phyloP scores from a whole-genome alignment of 768 basidiomycete species.

The Termitomyces sp. region DNA sequence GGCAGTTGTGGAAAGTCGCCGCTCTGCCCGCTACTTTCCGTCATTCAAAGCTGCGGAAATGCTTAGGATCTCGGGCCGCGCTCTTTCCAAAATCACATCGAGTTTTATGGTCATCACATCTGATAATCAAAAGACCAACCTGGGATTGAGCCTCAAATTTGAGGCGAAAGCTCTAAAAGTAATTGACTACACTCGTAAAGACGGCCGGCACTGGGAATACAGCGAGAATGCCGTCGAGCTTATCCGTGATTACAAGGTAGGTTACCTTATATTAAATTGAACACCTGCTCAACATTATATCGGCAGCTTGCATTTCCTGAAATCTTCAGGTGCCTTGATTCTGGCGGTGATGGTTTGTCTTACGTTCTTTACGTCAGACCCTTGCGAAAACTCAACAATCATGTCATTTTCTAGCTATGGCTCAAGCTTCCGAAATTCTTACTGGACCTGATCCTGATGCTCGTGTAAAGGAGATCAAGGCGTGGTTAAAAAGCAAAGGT shows the following conservation, averaged over 20 bases:
- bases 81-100: conserved; percentile 86
- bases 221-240: conserved; percentile 82
- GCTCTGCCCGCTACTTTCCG: conserved; percentile 60
- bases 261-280: neutral
- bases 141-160: conserved; percentile 94
- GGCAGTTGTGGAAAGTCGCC: conserved; percentile 48
- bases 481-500: conserved; percentile 84
- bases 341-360: conserved; percentile 61
- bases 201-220: conserved; percentile 86
- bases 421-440: conserved; percentile 56
- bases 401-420: conserved; percentile 55
- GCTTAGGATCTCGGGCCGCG: conserved; percentile 69
- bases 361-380: neutral
- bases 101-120: conserved; percentile 83
- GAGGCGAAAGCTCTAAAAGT: conserved; percentile 94
- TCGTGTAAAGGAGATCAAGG: conserved; percentile 68
- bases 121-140: conserved; percentile 77
- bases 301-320: conserved; percentile 74
- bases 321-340: conserved; percentile 68
- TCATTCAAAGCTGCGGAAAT: conserved; percentile 74
- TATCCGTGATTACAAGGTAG: conserved; percentile 75
- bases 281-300: neutral
- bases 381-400: neutral
- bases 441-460: conserved; percentile 55
- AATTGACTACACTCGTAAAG: conserved; percentile 84